Percentiles rank a stretch among this genome's conserved stretches.
Evolutionary conservation across 345 rosid genomes (phyloP).

Genomic region (Ceriops tagal): DNA sequence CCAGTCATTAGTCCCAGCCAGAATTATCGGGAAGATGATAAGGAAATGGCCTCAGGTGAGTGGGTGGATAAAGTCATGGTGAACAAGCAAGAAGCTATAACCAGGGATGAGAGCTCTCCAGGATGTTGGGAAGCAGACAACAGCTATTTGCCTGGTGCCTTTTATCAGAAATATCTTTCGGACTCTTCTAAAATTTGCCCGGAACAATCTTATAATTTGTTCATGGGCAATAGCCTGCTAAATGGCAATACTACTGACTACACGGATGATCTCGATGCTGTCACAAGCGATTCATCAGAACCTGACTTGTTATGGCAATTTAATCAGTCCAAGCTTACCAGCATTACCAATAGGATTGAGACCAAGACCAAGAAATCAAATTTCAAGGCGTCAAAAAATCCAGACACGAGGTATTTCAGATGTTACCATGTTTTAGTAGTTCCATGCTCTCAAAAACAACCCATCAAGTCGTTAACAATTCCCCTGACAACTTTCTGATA

Average conservation of each 20-base stretch:
- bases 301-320: slow-evolving; percentile 87
- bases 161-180: slow-evolving; percentile 62
- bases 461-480: background rate
- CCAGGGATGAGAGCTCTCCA: slow-evolving; percentile 43
- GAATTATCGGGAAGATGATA: slow-evolving; percentile 64
- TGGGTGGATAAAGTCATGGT: slow-evolving; percentile 99
- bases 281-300: slow-evolving; percentile 87
- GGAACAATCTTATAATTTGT: slow-evolving; percentile 64
- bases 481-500: background rate
- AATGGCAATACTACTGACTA: slow-evolving; percentile 43
- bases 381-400: slow-evolving; percentile 50
- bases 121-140: slow-evolving; percentile 59
- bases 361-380: slow-evolving; percentile 47
- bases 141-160: slow-evolving; percentile 44
- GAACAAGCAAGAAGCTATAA: slow-evolving; percentile 64
- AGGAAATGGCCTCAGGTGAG: slow-evolving; percentile 57
- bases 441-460: background rate
- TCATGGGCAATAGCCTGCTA: slow-evolving; percentile 44
- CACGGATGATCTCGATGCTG: slow-evolving; percentile 76
- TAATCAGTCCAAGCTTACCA: slow-evolving; percentile 59
- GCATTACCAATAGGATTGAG: slow-evolving; percentile 43
- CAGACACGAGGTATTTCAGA: slow-evolving; percentile 20
- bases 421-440: background rate
- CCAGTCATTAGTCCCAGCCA: slow-evolving; percentile 67
- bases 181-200: slow-evolving; percentile 64